Evolutionary conservation across 176 grass and related monocot species (phyloP).

Genomic region (Bromus sterilis): DNA sequence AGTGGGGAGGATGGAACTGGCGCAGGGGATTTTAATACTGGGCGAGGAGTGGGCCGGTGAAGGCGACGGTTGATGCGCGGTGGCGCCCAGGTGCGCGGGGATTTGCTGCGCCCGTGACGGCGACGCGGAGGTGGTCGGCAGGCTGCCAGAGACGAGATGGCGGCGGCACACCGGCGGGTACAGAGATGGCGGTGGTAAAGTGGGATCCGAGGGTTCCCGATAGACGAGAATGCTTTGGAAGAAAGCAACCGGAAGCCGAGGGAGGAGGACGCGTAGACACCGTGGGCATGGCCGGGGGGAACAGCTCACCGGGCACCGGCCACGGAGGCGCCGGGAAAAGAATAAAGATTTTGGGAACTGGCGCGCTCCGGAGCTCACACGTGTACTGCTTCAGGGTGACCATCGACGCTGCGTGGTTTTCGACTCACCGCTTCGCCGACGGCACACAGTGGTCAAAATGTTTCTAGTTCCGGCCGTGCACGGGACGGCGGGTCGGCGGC

Average conservation of each 20-base stretch:
- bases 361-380: neutral
- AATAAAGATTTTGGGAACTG: neutral
- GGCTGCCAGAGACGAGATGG: neutral
- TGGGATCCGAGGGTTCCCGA: neutral
- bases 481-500: too few species aligned
- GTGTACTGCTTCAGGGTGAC: neutral
- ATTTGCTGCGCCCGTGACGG: neutral
- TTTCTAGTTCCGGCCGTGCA: neutral
- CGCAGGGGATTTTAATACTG: slow-evolving; percentile 10
- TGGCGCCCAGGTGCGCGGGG: slow-evolving; percentile 2
- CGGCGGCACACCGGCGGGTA: neutral
- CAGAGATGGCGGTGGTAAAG: neutral
- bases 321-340: slow-evolving; percentile 8
- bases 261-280: slow-evolving; percentile 28
- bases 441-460: neutral
- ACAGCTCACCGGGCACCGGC: slow-evolving; percentile 32
- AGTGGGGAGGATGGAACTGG: neutral
- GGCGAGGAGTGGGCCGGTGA: neutral
- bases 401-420: neutral
- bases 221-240: slow-evolving; percentile 19
- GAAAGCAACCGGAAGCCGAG: slow-evolving; percentile 19
- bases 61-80: slow-evolving; percentile 21
- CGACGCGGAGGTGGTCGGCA: neutral
- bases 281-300: slow-evolving; percentile 4
- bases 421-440: neutral